Conservation (phyloP, 768 basidiomycete genomes). For the Strobilomyces echinocephalus region DNA sequence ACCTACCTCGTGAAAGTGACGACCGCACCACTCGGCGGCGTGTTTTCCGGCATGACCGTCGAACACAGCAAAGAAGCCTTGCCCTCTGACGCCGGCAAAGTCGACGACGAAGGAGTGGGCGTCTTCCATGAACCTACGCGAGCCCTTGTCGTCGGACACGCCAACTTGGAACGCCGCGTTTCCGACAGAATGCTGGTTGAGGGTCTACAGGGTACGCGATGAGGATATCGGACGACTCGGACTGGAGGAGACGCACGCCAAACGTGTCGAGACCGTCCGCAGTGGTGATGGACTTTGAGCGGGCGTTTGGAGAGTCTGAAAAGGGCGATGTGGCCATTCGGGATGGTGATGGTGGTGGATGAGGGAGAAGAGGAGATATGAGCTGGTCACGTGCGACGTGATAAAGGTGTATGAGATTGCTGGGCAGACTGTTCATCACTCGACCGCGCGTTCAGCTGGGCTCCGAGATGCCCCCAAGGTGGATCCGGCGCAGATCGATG, state of each 20-base stretch:
- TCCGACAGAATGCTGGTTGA: constrained; percentile 61
- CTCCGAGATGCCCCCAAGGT: no score
- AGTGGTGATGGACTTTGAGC: constrained; percentile 76
- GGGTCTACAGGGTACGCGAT: constrained; percentile 22
- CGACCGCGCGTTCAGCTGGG: neutral
- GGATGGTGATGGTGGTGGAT: constrained; percentile 16
- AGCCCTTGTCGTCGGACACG: constrained; percentile 82
- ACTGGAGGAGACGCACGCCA: constrained; percentile 50
- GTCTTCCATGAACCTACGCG: constrained; percentile 94
- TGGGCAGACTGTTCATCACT: neutral
- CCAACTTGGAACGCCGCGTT: constrained; percentile 59
- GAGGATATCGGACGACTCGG: neutral
- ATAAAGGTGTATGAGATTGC: constrained; percentile 6
- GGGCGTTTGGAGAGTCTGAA: constrained; percentile 67
- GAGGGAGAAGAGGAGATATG: constrained; percentile 7
- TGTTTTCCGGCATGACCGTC: constrained; percentile 99
- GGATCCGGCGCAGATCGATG: no score
- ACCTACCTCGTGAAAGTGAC: constrained; percentile 85
- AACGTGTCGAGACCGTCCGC: constrained; percentile 69
- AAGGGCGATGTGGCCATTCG: constrained; percentile 33
- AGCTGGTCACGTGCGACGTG: constrained; percentile 22
- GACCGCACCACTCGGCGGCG: constrained; percentile 98
- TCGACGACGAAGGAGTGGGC: constrained; percentile 95
- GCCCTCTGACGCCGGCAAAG: constrained; percentile 84
- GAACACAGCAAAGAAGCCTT: constrained; percentile 97